A percentile compares a stretch with the other conserved stretches of the same genome.
Evolutionary conservation across 352 stramenopile species (phyloP).

Genomic region (Globisporangium iwayamae): DNA sequence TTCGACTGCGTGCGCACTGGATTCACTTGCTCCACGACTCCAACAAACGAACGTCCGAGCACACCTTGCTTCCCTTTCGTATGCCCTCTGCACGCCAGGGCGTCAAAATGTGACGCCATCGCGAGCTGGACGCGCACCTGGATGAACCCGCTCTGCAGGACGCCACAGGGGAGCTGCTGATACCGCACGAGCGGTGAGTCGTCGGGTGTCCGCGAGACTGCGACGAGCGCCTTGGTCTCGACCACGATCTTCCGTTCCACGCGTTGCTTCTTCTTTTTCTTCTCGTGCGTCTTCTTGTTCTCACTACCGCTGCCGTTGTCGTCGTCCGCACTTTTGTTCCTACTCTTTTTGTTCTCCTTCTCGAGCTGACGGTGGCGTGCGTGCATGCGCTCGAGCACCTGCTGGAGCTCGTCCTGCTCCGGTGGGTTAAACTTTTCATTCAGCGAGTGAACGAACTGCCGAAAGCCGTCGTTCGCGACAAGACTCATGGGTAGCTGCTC

Average conservation of each 20-base stretch:
- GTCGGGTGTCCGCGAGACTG: slow-evolving; percentile 19
- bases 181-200: slow-evolving; percentile 8
- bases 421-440: slow-evolving; percentile 33
- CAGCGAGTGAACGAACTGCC: slow-evolving; percentile 30
- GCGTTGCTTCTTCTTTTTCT: slow-evolving; percentile 1
- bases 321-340: not conserved
- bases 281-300: not conserved
- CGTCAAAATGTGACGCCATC: slow-evolving; percentile 32
- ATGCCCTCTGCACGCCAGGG: slow-evolving; percentile 27
- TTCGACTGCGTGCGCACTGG: not conserved
- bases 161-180: slow-evolving; percentile 26
- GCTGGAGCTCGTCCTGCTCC: slow-evolving; percentile 24
- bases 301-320: not conserved
- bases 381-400: slow-evolving; percentile 23
- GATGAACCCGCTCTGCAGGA: slow-evolving; percentile 19
- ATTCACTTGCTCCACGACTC: slow-evolving; percentile 26
- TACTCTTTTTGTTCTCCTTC: not conserved
- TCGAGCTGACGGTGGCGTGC: not conserved
- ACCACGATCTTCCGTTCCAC: slow-evolving; percentile 1
- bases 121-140: slow-evolving; percentile 36
- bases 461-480: slow-evolving; percentile 36
- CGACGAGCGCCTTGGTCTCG: slow-evolving; percentile 31
- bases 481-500: slow-evolving; percentile 42
- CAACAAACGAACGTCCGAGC: slow-evolving; percentile 39
- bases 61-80: slow-evolving; percentile 35